phyloP scores from a whole-genome alignment of 1,139 yeast genomes.

The Suhomyces maxii region DNA sequence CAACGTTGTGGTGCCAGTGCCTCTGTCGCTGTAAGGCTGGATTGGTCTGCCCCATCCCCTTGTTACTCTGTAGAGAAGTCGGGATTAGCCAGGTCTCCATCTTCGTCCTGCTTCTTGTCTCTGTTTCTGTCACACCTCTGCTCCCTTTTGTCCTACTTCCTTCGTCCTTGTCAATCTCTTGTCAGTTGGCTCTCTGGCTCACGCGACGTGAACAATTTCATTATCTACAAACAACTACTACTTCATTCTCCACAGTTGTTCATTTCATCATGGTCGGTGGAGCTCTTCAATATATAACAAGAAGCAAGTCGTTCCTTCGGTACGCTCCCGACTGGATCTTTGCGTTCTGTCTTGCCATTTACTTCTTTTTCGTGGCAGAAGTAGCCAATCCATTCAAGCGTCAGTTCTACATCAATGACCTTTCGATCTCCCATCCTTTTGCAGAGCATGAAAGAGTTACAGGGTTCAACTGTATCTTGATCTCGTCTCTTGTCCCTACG shows the following conservation, averaged over 20 bases:
- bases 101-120: too few relatives aligned
- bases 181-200: not conserved
- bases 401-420: conserved; percentile 30
- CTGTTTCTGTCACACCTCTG: too few relatives aligned
- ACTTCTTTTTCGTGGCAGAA: conserved; percentile 40
- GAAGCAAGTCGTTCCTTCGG: conserved; percentile 17
- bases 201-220: not conserved
- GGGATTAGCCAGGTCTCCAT: too few relatives aligned
- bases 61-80: too few relatives aligned
- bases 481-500: conserved; percentile 43
- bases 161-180: too few relatives aligned
- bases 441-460: conserved; percentile 64
- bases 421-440: conserved; percentile 66
- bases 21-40: too few relatives aligned
- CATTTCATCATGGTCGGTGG: conserved; percentile 10
- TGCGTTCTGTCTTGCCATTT: conserved; percentile 25
- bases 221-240: not conserved
- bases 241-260: not conserved
- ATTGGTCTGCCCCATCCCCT: too few relatives aligned
- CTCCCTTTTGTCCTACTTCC: too few relatives aligned
- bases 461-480: conserved; percentile 30
- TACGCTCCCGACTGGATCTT: conserved; percentile 37
- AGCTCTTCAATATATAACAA: conserved; percentile 14
- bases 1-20: too few relatives aligned
- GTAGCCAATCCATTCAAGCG: conserved; percentile 29